phyloP scores from a whole-genome alignment of 208 protist genomes.

The Acanthamoeba royreba region DNA sequence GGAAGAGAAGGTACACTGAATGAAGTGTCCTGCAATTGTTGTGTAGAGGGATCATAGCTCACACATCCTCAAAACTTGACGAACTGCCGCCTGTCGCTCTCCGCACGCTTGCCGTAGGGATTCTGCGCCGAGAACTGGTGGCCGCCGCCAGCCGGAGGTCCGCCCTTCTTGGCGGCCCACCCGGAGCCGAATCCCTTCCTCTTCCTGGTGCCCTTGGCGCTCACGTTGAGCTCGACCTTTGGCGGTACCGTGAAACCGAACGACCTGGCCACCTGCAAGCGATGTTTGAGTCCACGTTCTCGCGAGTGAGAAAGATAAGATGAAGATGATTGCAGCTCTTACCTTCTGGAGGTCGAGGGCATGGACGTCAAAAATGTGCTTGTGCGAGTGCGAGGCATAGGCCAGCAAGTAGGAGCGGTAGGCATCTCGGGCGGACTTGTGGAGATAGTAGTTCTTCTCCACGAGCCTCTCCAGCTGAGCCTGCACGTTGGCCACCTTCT shows the following conservation, averaged over 20 bases:
- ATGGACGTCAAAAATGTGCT: constrained; percentile 98
- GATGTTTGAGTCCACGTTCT: background rate
- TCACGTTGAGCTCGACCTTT: constrained; percentile 51
- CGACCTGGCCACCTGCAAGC: constrained; percentile 47
- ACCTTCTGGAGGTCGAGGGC: constrained; percentile 94
- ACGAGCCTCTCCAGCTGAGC: constrained; percentile 94
- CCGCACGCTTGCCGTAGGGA: constrained; percentile 61
- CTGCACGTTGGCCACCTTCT: constrained; percentile 94
- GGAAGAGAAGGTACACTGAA: too few relatives aligned
- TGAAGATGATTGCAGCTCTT: constrained; percentile 63
- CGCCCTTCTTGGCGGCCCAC: background rate
- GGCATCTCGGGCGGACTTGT: constrained; percentile 94
- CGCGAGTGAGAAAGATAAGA: background rate
- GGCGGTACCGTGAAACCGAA: constrained; percentile 80
- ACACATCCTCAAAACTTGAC: constrained; percentile 25
- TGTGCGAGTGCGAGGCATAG: constrained; percentile 97
- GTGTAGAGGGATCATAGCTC: too few relatives aligned
- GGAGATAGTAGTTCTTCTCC: constrained; percentile 98
- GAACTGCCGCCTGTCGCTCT: constrained; percentile 64
- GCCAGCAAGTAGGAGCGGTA: constrained; percentile 97
- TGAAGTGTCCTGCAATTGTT: too few relatives aligned
- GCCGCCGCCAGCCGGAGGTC: background rate
- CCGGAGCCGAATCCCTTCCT: background rate
- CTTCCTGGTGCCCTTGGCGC: background rate
- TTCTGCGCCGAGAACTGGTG: constrained; percentile 64